Evolutionary conservation across 2,329 filamentous ascomycete genomes (phyloP).

Genomic region (Claviceps paspali): DNA sequence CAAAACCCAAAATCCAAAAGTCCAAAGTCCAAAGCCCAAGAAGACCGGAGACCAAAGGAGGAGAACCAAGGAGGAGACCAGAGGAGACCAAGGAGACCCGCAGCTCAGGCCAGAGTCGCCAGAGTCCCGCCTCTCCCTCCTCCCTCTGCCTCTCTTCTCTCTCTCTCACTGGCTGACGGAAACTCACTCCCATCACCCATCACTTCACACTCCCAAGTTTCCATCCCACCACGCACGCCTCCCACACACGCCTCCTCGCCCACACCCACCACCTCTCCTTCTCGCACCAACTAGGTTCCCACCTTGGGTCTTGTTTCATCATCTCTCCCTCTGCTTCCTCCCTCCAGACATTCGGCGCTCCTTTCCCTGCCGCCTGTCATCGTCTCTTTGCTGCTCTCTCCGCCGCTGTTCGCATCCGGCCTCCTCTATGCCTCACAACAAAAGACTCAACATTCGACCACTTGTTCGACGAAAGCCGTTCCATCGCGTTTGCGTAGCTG

Average conservation of each 20-base stretch:
- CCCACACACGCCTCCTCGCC: not conserved
- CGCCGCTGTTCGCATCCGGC: not conserved
- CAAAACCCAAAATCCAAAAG: too few species aligned
- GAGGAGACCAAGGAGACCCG: not conserved
- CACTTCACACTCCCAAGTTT: too few species aligned
- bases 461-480: constrained; percentile 4
- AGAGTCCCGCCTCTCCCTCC: too few species aligned
- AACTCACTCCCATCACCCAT: too few species aligned
- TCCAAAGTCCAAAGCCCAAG: too few species aligned
- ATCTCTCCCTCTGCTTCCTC: constrained; percentile 5
- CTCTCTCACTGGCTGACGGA: too few species aligned
- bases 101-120: not conserved
- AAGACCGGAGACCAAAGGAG: too few species aligned
- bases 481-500: not conserved
- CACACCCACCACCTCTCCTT: not conserved
- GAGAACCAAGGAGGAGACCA: too few species aligned
- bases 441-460: not conserved
- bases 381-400: not conserved
- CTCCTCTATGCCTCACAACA: constrained; percentile 3
- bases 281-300: not conserved
- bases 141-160: too few species aligned
- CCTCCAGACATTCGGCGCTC: constrained; percentile 3
- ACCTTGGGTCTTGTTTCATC: constrained; percentile 7
- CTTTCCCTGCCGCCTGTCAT: not conserved
- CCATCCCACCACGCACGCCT: not conserved